These are phyloP conservation scores for Beta macrorhiza DNA, from an alignment of 179 eudicot species.

Conservation along the genomic window DNA sequence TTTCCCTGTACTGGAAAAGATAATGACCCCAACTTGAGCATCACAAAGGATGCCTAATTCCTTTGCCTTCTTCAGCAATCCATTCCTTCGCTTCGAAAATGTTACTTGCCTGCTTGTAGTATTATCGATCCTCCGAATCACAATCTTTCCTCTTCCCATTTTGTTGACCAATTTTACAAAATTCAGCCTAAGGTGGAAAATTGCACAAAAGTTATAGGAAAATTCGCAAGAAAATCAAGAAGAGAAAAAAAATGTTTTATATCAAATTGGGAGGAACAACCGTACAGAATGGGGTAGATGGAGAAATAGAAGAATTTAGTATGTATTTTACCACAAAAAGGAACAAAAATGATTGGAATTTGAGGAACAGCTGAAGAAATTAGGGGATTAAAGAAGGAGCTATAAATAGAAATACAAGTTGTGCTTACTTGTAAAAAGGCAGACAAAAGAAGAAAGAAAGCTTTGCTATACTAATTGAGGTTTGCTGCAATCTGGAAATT, in stretches of 20 bases:
- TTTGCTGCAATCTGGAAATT: conserved; percentile 21
- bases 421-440: conserved; percentile 21
- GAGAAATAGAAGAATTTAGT: conserved; percentile 9
- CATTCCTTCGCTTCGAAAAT: conserved; percentile 37
- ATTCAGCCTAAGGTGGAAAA: not conserved
- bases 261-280: not conserved
- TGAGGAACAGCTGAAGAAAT: not conserved
- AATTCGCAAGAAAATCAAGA: not conserved
- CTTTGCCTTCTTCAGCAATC: conserved; percentile 37
- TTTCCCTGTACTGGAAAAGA: conserved; percentile 40
- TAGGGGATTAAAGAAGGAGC: not conserved
- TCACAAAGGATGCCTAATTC: conserved; percentile 40
- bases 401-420: conserved; percentile 1
- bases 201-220: too few relatives aligned
- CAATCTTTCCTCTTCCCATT: conserved; percentile 43
- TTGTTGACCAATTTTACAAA: conserved; percentile 5
- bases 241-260: not conserved
- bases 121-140: conserved; percentile 36
- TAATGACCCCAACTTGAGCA: conserved; percentile 37
- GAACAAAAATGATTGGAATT: conserved; percentile 23
- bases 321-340: conserved; percentile 6
- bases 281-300: not conserved
- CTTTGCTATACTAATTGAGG: conserved; percentile 13
- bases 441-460: conserved; percentile 28
- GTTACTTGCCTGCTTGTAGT: conserved; percentile 40